Conservation (phyloP, 2,329 filamentous ascomycete genomes). For the Nannizziopsis arthrosporioides region DNA sequence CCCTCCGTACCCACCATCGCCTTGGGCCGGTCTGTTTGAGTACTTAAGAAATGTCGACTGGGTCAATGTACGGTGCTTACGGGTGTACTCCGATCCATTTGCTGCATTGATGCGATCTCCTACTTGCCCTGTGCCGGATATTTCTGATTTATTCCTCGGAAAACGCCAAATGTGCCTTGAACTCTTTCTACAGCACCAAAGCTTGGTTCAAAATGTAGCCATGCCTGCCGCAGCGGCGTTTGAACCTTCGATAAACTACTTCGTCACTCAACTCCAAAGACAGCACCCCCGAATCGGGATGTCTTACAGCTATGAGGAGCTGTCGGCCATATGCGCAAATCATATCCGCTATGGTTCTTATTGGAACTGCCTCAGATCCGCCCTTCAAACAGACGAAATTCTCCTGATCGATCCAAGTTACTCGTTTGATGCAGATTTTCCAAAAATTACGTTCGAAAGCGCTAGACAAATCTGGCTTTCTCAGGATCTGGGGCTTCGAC, state of each 20-base stretch:
- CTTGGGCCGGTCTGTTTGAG: slow-evolving; percentile 15
- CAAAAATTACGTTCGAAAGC: slow-evolving; percentile 16
- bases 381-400: slow-evolving; percentile 15
- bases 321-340: slow-evolving; percentile 13
- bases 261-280: slow-evolving; percentile 14
- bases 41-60: slow-evolving; percentile 17
- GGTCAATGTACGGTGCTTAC: slow-evolving; percentile 13
- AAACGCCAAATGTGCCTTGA: slow-evolving; percentile 17
- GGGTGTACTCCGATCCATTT: slow-evolving; percentile 14
- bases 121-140: slow-evolving; percentile 14
- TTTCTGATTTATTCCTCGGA: slow-evolving; percentile 15
- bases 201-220: slow-evolving; percentile 13
- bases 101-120: slow-evolving; percentile 16
- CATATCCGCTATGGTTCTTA: slow-evolving; percentile 16
- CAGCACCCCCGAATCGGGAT: slow-evolving; percentile 13
- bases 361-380: slow-evolving; percentile 14
- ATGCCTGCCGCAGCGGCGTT: slow-evolving; percentile 5
- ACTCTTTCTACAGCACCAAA: slow-evolving; percentile 14
- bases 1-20: slow-evolving; percentile 5
- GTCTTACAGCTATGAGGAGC: slow-evolving; percentile 14
- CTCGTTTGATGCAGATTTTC: slow-evolving; percentile 16
- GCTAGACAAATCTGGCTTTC: slow-evolving; percentile 15
- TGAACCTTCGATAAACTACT: slow-evolving; percentile 11
- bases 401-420: slow-evolving; percentile 16
- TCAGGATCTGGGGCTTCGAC: slow-evolving; percentile 14